Evolutionary conservation across 257 asterid species (phyloP).

Genomic region (Solanum ossicruentum): DNA sequence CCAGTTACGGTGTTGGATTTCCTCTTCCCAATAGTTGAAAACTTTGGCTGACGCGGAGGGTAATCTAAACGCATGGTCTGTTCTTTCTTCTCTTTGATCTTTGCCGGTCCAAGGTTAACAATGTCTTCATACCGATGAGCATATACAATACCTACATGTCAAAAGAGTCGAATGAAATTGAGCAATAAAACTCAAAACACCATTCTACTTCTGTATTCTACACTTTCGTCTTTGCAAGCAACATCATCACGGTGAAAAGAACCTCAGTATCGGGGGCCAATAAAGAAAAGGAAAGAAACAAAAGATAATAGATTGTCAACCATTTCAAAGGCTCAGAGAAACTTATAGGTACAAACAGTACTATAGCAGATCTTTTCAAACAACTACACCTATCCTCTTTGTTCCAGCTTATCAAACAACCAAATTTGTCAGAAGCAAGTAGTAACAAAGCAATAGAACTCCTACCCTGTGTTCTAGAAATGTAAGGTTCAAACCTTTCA

Average conservation of each 20-base stretch:
- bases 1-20: conserved; percentile 9
- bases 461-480: background rate
- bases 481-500: background rate
- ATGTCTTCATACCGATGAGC: conserved; percentile 85
- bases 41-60: background rate
- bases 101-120: conserved; percentile 42
- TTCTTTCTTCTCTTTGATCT: conserved; percentile 7
- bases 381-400: background rate
- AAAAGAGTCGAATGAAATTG: background rate
- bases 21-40: conserved; percentile 7
- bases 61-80: conserved; percentile 1
- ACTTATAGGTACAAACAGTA: background rate
- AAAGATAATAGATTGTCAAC: background rate
- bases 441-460: background rate
- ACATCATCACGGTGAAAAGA: background rate
- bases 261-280: background rate
- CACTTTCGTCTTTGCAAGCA: background rate
- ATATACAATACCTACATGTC: conserved; percentile 60
- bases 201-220: background rate
- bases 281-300: background rate
- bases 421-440: background rate
- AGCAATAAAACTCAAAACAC: background rate
- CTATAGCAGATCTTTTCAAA: background rate
- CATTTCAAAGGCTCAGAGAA: background rate
- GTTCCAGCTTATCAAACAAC: background rate